phyloP scores from a whole-genome alignment of 495 filamentous ascomycete genomes.

The Podospora tetraspora region DNA sequence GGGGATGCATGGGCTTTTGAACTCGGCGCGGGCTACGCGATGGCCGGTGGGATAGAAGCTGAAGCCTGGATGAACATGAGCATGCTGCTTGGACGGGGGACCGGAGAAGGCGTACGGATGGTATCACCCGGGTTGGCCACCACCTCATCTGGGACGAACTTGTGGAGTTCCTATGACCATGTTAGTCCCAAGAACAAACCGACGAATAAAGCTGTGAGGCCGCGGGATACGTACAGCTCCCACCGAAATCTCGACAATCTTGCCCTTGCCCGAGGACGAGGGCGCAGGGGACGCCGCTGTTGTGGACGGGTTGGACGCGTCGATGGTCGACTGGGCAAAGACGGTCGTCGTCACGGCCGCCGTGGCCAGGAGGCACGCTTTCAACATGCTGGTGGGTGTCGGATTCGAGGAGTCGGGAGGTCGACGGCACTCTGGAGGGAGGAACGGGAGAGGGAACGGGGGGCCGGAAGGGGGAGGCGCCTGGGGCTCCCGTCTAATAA shows the following conservation, averaged over 20 bases:
- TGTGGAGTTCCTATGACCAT: conserved; percentile 26
- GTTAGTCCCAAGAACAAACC: not conserved
- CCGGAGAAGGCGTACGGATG: conserved; percentile 26
- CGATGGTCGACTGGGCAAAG: conserved; percentile 10
- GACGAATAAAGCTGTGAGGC: not conserved
- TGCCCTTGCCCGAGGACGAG: not conserved
- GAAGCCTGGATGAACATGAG: conserved; percentile 38
- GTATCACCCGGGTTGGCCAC: conserved; percentile 37
- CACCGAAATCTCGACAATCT: conserved; percentile 28
- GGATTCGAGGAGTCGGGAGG: not conserved
- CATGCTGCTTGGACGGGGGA: not conserved
- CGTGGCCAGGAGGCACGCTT: conserved; percentile 6
- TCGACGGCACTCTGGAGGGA: not conserved
- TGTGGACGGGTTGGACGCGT: not conserved
- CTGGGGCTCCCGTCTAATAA: conserved; percentile 10
- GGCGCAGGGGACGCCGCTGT: not conserved
- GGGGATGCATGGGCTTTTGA: conserved; percentile 51
- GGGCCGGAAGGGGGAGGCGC: conserved; percentile 3
- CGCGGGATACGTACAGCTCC: conserved; percentile 25
- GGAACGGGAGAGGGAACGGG: not conserved
- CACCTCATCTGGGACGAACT: conserved; percentile 30
- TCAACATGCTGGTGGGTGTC: conserved; percentile 9
- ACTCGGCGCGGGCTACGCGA: conserved; percentile 53
- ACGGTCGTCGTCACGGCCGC: conserved; percentile 5
- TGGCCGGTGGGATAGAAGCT: conserved; percentile 57